Conservation (phyloP, 768 basidiomycete species). For the Dictyophora rubrovolvata region DNA sequence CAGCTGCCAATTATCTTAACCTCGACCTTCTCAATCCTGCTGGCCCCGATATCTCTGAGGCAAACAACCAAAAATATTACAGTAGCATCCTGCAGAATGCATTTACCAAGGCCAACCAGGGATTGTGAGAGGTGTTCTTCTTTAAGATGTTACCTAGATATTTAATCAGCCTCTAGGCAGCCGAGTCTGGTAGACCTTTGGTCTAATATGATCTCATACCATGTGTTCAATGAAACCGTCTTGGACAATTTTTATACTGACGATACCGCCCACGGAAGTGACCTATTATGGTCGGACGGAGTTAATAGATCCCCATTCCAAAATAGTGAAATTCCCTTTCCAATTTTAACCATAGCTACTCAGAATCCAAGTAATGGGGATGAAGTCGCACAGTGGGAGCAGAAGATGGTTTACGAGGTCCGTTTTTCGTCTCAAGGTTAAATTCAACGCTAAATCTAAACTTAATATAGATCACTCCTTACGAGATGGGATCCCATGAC, state of each 20-base stretch:
- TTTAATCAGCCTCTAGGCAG: too few species aligned
- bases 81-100: too few species aligned
- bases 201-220: background rate
- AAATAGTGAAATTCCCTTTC: slow-evolving; percentile 47
- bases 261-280: slow-evolving; percentile 55
- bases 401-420: slow-evolving; percentile 17
- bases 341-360: slow-evolving; percentile 56
- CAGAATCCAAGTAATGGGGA: too few species aligned
- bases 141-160: too few species aligned
- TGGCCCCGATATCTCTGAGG: too few species aligned
- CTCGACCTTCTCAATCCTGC: too few species aligned
- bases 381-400: slow-evolving; percentile 36
- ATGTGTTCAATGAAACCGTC: slow-evolving; percentile 37
- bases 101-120: too few species aligned
- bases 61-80: too few species aligned
- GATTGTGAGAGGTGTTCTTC: too few species aligned
- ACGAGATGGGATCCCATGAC: slow-evolving; percentile 68
- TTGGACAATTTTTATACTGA: slow-evolving; percentile 49
- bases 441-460: too few species aligned
- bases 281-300: slow-evolving; percentile 56
- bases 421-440: too few species aligned
- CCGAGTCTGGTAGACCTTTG: background rate
- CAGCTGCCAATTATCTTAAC: too few species aligned
- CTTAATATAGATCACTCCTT: slow-evolving; percentile 45
- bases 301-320: slow-evolving; percentile 41